Conservation (phyloP, 2,329 filamentous ascomycete species). For the Fusarium sublunatum region DNA sequence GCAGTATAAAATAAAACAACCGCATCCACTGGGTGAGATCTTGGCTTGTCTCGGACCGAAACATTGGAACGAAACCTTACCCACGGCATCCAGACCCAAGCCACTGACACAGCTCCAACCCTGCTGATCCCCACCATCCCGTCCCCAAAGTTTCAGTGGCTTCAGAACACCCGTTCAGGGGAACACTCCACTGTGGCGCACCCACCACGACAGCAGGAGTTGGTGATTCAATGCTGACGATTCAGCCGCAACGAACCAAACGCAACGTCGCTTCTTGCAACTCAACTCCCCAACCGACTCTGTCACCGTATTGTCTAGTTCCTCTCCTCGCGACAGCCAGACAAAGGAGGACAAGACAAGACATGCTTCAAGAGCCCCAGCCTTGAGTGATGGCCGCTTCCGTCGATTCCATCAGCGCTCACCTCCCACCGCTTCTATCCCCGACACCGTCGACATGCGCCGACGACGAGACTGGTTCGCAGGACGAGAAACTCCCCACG, state of each 20-base stretch:
- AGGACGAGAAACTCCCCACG: slow-evolving; percentile 31
- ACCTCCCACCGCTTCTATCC: slow-evolving; percentile 36
- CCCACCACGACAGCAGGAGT: slow-evolving; percentile 20
- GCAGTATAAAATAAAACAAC: not conserved
- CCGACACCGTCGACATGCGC: slow-evolving; percentile 25
- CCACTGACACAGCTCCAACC: slow-evolving; percentile 36
- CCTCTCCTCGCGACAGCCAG: not conserved
- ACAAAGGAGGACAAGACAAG: not conserved
- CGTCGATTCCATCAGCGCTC: slow-evolving; percentile 38
- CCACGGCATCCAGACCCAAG: slow-evolving; percentile 20
- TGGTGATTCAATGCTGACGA: slow-evolving; percentile 15
- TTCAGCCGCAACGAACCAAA: slow-evolving; percentile 5
- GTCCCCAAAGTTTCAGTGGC: slow-evolving; percentile 35
- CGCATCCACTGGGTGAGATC: not conserved
- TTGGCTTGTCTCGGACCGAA: not conserved
- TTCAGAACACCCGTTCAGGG: slow-evolving; percentile 27
- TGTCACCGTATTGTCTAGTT: not conserved
- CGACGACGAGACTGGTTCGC: slow-evolving; percentile 7
- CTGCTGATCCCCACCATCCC: slow-evolving; percentile 14
- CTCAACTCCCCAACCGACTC: not conserved
- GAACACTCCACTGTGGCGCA: slow-evolving; percentile 36
- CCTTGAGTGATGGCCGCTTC: slow-evolving; percentile 44
- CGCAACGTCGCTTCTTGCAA: slow-evolving; percentile 12
- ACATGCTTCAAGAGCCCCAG: slow-evolving; percentile 38
- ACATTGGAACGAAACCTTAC: slow-evolving; percentile 12